These are phyloP conservation scores for Ceratocystis diversiconidia DNA, from an alignment of 2,329 filamentous ascomycete species.

Conservation along the genomic window DNA sequence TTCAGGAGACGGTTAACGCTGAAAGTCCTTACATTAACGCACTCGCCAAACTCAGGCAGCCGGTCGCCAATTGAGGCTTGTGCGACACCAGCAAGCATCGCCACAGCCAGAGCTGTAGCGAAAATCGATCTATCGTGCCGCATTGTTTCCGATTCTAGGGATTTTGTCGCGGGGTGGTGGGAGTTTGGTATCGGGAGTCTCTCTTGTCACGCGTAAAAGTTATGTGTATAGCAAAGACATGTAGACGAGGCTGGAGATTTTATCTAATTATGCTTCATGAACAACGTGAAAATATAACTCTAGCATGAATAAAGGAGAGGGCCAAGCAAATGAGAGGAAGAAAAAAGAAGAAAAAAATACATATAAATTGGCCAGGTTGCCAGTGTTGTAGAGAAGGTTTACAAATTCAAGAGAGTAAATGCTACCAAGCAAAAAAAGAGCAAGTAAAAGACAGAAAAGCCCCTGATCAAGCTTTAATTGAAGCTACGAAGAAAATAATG, in stretches of 20 bases:
- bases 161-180: neutral
- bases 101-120: slow-evolving; percentile 2
- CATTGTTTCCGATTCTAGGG: neutral
- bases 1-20: neutral
- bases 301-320: neutral
- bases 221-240: neutral
- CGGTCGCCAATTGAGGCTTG: slow-evolving; percentile 70
- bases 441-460: neutral
- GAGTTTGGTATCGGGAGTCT: neutral
- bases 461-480: neutral
- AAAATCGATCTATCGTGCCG: neutral
- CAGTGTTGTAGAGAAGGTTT: neutral
- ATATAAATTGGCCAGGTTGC: slow-evolving; percentile 1
- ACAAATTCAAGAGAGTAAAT: neutral
- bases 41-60: slow-evolving; percentile 75
- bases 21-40: slow-evolving; percentile 50
- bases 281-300: neutral
- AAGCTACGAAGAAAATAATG: neutral
- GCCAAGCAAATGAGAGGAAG: neutral
- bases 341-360: neutral
- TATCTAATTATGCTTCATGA: neutral
- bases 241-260: neutral
- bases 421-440: neutral
- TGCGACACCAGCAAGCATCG: slow-evolving; percentile 24
- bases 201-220: neutral